Evolutionary conservation across 2,329 filamentous ascomycete genomes (phyloP), one percentile per base, ranked within the genome.

Genomic region (Alternaria hordeiaustralica): DNA sequence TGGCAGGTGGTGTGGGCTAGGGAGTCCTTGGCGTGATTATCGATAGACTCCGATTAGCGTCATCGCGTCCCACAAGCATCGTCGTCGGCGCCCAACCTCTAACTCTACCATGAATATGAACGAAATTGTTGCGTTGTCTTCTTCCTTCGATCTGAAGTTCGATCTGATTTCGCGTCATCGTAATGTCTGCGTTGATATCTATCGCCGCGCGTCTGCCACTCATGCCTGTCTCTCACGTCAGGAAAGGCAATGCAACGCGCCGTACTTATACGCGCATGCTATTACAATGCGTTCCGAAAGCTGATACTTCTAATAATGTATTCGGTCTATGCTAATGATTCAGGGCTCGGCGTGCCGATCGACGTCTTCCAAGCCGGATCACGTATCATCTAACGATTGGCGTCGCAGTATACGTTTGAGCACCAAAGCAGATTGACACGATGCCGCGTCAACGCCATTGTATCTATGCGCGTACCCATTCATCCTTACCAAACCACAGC

Each of bases 331-430:
- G 21, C 20, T 41, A 21, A 53, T 12, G 15, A 25, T 58, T 12
- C 43, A 47, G 55, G 21, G 25, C 23, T 15, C n/a, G 26, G 15
- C 11, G 18, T 20, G 26, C n/a, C 21, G 20, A 36, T 45, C 36
- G 20, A 36, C 28, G 36, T 20, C n/a, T 11, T 26, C 41, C 30
- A 41, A 25, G 58, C 26, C 61, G 54, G 41, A 21, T 26, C 18
- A 36, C 10, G 50, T 54, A 55, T 58, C 58, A 45, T 73, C 66
- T 51, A 55, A 73, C 71, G 67, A 64, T 71, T 72, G 68, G 74
- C 68, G 73, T 75, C 69, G 70, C 74, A 76, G 65, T 12, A 41
- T 25, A 60, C 51, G 68, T 69, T 64, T 73, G 67, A 72, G 56
- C 56, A 47, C 21, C 26, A 10, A 36, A n/a, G 26, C 36, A 36